Evolutionary conservation across 345 rosid genomes (phyloP).

Genomic region (Arabis hirsuta): DNA sequence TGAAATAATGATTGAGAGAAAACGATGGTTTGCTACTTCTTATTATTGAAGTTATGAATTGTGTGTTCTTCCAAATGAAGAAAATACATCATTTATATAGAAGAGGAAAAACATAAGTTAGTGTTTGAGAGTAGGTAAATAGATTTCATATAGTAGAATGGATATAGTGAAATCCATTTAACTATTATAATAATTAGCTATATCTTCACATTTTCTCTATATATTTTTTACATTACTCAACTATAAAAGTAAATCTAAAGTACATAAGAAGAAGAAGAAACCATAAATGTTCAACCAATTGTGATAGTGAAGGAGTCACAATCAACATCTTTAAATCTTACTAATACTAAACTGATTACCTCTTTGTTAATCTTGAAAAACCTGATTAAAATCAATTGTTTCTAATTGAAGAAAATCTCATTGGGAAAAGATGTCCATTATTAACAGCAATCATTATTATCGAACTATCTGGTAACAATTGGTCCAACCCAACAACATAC

Average conservation of each 20-base stretch:
- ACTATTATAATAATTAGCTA: no score
- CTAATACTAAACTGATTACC: not conserved
- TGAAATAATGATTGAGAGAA: no score
- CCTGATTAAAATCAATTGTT: not conserved
- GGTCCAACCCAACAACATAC: conserved; percentile 37
- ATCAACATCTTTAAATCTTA: conserved; percentile 6
- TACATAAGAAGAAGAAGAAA: conserved; percentile 22
- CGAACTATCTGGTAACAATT: conserved; percentile 32
- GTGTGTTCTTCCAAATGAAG: no score
- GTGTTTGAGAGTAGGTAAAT: no score
- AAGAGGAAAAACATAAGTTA: no score
- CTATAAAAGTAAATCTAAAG: not conserved
- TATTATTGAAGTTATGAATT: no score
- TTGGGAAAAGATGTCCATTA: conserved; percentile 32
- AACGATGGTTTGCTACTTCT: no score
- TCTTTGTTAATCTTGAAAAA: not conserved
- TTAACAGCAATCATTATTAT: conserved; percentile 41
- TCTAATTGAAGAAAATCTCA: conserved; percentile 21
- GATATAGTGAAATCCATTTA: no score
- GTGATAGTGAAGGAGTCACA: conserved; percentile 27
- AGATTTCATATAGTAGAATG: no score
- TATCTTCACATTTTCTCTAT: not conserved
- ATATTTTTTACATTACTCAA: not conserved
- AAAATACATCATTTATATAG: no score
- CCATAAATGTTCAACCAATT: conserved; percentile 9